A percentile compares a stretch with the other conserved stretches of the same genome.
These are phyloP conservation scores for Zea luxurians DNA, from an alignment of 176 grass and related monocot genomes.

Conservation along the genomic window DNA sequence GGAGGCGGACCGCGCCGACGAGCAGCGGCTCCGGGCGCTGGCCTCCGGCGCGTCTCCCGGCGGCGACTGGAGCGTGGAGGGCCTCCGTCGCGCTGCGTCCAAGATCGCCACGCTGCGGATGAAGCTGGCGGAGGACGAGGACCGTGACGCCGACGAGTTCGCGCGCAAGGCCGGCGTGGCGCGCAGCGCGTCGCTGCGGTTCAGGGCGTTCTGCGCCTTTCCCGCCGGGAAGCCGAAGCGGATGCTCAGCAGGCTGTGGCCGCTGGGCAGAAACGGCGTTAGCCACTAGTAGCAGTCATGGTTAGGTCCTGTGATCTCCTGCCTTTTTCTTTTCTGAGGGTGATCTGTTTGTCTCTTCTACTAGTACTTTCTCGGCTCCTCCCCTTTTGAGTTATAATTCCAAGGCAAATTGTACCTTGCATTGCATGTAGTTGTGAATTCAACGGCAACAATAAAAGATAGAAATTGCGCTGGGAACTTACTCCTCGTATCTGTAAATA, in stretches of 20 bases:
- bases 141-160: conserved; percentile 52
- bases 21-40: conserved; percentile 46
- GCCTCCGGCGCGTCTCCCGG: conserved; percentile 40
- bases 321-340: not conserved
- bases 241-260: conserved; percentile 78
- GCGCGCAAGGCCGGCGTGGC: conserved; percentile 57
- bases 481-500: not conserved
- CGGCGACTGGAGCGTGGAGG: conserved; percentile 64
- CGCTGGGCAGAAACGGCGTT: conserved; percentile 64
- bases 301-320: not conserved
- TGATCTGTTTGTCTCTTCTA: conserved; percentile 24
- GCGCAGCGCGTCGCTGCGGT: conserved; percentile 69
- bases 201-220: conserved; percentile 82
- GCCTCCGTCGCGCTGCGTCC: conserved; percentile 57
- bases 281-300: conserved; percentile 6
- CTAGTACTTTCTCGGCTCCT: not conserved
- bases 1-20: conserved; percentile 41
- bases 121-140: conserved; percentile 85
- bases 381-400: conserved; percentile 1
- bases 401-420: conserved; percentile 37
- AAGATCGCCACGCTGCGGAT: conserved; percentile 83
- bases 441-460: conserved; percentile 34
- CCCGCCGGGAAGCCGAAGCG: conserved; percentile 71
- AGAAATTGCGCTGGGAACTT: conserved; percentile 38
- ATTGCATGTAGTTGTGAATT: conserved; percentile 33